A percentile compares a stretch with the other conserved stretches of the same genome.
Evolutionary conservation across 495 filamentous ascomycete species (phyloP).

Genomic region (Podospora comata): DNA sequence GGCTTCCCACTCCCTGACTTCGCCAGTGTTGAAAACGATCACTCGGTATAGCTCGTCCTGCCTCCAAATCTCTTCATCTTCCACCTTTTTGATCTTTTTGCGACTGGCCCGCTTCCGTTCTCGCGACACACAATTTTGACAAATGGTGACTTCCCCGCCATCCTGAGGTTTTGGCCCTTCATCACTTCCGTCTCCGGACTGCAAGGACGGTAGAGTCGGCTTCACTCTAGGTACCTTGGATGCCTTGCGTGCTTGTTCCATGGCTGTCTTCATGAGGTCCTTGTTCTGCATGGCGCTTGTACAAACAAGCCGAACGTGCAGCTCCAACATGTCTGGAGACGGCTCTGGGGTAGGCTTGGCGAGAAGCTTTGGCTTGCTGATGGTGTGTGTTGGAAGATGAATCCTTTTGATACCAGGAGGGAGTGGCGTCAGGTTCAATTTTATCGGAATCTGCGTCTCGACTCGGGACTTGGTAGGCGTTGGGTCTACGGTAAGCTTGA

Average conservation of each 20-base stretch:
- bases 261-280: constrained; percentile 58
- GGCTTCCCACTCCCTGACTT: constrained; percentile 80
- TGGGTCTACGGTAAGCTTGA: background rate
- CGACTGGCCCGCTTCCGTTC: constrained; percentile 83
- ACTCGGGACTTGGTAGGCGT: constrained; percentile 69
- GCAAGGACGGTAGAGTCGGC: background rate
- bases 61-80: constrained; percentile 79
- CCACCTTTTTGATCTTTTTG: constrained; percentile 85
- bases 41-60: constrained; percentile 73
- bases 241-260: constrained; percentile 57
- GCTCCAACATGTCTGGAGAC: constrained; percentile 70
- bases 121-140: constrained; percentile 73
- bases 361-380: constrained; percentile 85
- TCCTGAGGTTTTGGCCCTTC: constrained; percentile 66
- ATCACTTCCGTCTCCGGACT: constrained; percentile 29
- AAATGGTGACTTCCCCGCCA: constrained; percentile 86
- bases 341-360: constrained; percentile 60
- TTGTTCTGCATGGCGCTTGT: constrained; percentile 86
- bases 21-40: constrained; percentile 90
- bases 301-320: constrained; percentile 79
- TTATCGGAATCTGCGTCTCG: constrained; percentile 88
- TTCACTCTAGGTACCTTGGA: constrained; percentile 13
- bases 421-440: constrained; percentile 67
- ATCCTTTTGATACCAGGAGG: constrained; percentile 72
- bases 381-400: constrained; percentile 81